These are phyloP conservation scores for Pseudocercospora cruenta DNA, from an alignment of 2,329 filamentous ascomycete genomes.

Conservation along the genomic window DNA sequence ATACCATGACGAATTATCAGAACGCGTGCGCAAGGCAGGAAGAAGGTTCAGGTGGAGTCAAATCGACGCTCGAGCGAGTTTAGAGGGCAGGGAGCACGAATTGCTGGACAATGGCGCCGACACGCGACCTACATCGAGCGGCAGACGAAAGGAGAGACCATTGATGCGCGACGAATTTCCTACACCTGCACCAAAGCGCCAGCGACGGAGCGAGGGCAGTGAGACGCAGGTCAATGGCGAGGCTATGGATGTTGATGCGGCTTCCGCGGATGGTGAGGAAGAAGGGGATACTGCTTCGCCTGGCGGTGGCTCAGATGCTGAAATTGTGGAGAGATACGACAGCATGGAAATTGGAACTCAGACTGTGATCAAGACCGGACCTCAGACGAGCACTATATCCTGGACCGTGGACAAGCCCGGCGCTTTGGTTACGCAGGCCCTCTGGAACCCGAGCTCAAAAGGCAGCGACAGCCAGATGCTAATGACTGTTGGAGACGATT, in stretches of 20 bases:
- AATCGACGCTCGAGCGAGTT: slow-evolving; percentile 29
- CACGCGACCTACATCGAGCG: slow-evolving; percentile 17
- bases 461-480: slow-evolving; percentile 31
- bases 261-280: slow-evolving; percentile 33
- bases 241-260: slow-evolving; percentile 49
- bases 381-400: slow-evolving; percentile 40
- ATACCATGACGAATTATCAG: slow-evolving; percentile 47
- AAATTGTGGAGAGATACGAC: slow-evolving; percentile 37
- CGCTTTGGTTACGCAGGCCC: slow-evolving; percentile 33
- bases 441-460: slow-evolving; percentile 36
- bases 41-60: slow-evolving; percentile 34
- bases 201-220: slow-evolving; percentile 38
- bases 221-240: slow-evolving; percentile 46
- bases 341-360: slow-evolving; percentile 40
- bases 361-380: slow-evolving; percentile 38
- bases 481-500: slow-evolving; percentile 38
- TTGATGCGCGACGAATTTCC: slow-evolving; percentile 37
- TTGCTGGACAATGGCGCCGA: slow-evolving; percentile 22
- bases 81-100: slow-evolving; percentile 23
- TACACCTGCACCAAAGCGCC: slow-evolving; percentile 37
- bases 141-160: slow-evolving; percentile 22
- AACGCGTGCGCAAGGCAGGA: slow-evolving; percentile 29
- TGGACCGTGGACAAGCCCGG: slow-evolving; percentile 39
- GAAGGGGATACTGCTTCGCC: slow-evolving; percentile 35
- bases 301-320: slow-evolving; percentile 32